Percentiles rank a stretch among this genome's conserved stretches.
These are phyloP conservation scores for Stagonosporopsis vannaccii DNA, from an alignment of 2,329 filamentous ascomycete genomes.

Conservation along the genomic window DNA sequence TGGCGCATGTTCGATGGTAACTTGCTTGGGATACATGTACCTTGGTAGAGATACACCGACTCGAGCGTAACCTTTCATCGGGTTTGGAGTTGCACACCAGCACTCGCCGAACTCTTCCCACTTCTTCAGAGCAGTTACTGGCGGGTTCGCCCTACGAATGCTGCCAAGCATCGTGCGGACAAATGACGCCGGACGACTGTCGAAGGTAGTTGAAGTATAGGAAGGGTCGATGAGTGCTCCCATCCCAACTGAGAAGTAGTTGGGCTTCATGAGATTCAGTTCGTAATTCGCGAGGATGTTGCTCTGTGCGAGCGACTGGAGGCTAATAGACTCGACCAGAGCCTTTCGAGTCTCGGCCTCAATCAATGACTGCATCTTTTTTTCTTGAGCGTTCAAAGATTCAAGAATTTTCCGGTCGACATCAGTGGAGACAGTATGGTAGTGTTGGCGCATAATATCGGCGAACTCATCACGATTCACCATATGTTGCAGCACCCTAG, in stretches of 20 bases:
- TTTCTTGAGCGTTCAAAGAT: constrained; percentile 24
- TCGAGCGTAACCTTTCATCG: constrained; percentile 63
- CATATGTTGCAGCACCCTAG: constrained; percentile 19
- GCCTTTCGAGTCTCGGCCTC: constrained; percentile 41
- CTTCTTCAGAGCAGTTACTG: constrained; percentile 65
- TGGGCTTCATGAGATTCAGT: constrained; percentile 59
- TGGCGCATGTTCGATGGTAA: constrained; percentile 58
- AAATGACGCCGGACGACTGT: constrained; percentile 17
- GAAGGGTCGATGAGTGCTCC: constrained; percentile 70
- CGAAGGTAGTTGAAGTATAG: constrained; percentile 63
- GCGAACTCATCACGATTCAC: constrained; percentile 62
- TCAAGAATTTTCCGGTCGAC: constrained; percentile 38
- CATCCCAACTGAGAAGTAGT: constrained; percentile 73
- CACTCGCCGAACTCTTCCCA: constrained; percentile 87
- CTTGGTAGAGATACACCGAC: constrained; percentile 63
- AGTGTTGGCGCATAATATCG: constrained; percentile 36
- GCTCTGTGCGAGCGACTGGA: constrained; percentile 41
- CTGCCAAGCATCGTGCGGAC: neutral
- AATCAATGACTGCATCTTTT: constrained; percentile 26
- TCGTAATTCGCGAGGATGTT: constrained; percentile 44
- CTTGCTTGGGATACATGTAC: constrained; percentile 47
- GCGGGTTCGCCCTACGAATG: constrained; percentile 42
- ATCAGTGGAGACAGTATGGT: constrained; percentile 25
- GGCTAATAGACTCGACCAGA: constrained; percentile 39
- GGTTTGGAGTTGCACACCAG: constrained; percentile 73